Percentiles rank a stretch among this genome's conserved stretches.
These are phyloP conservation scores for Nakaseomyces glabratus DNA, from an alignment of 1,139 yeast species.

Conservation along the genomic window DNA sequence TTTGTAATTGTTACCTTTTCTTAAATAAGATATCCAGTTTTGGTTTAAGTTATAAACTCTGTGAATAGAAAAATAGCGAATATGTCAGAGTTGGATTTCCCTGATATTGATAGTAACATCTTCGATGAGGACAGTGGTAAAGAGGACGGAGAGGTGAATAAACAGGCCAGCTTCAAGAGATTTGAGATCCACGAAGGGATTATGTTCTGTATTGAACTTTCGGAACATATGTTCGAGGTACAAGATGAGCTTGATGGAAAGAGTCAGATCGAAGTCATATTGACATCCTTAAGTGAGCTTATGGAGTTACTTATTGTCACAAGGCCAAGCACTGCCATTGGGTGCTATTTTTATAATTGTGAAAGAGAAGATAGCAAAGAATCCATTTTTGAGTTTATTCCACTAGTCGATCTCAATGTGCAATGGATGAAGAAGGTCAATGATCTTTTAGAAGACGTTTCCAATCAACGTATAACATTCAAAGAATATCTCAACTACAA, in stretches of 20 bases:
- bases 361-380: constrained; percentile 19
- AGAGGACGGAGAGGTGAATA: constrained; percentile 4
- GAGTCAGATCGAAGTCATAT: constrained; percentile 43
- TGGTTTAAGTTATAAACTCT: neutral
- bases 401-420: constrained; percentile 35
- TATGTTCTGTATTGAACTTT: constrained; percentile 51
- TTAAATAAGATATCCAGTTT: too few relatives aligned
- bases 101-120: constrained; percentile 1
- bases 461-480: constrained; percentile 15
- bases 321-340: constrained; percentile 56
- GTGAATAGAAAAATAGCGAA: neutral
- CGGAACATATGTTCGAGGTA: constrained; percentile 41
- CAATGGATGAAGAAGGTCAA: constrained; percentile 35
- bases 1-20: neutral
- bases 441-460: constrained; percentile 33
- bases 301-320: constrained; percentile 52
- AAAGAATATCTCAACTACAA: constrained; percentile 26
- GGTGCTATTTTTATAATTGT: constrained; percentile 54
- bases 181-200: constrained; percentile 57
- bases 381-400: constrained; percentile 34
- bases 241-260: constrained; percentile 33
- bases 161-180: too few relatives aligned
- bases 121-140: neutral
- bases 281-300: constrained; percentile 45
- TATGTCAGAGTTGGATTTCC: constrained; percentile 6